These are phyloP conservation scores for Neospermospora avenae DNA, from an alignment of 2,329 filamentous ascomycete species.

Conservation along the genomic window DNA sequence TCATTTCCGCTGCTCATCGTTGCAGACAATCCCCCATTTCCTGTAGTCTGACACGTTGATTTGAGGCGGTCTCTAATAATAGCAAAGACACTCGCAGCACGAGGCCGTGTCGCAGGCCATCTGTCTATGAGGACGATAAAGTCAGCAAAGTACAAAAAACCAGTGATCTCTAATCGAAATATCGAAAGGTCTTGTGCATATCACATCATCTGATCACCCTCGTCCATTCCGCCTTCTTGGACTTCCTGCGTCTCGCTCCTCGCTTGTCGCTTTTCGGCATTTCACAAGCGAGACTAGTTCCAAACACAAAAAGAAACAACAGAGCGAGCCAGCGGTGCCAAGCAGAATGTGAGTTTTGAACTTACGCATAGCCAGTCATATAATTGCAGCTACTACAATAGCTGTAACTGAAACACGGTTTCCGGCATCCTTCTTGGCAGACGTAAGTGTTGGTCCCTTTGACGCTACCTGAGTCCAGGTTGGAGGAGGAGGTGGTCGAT, in stretches of 20 bases:
- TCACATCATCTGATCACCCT: too few species aligned
- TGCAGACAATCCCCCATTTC: too few species aligned
- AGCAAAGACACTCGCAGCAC: background rate
- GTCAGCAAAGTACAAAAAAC: background rate
- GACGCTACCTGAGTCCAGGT: background rate
- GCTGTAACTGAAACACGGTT: background rate
- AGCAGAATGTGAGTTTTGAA: background rate
- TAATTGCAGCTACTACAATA: slow-evolving; percentile 1
- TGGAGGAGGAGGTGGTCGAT: background rate
- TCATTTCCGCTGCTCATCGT: too few species aligned
- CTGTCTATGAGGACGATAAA: background rate
- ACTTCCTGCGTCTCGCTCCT: too few species aligned
- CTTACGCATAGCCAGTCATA: background rate
- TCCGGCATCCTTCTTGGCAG: slow-evolving; percentile 4
- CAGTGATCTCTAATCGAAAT: too few species aligned
- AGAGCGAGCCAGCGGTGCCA: background rate
- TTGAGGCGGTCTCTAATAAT: background rate
- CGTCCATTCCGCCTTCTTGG: too few species aligned
- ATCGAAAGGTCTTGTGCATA: background rate
- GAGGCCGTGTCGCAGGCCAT: background rate
- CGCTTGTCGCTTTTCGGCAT: too few species aligned
- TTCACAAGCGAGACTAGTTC: too few species aligned
- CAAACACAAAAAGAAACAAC: background rate
- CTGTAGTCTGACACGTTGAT: background rate
- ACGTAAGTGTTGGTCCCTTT: background rate